phyloP scores from a whole-genome alignment of 495 filamentous ascomycete genomes.

The Penicillium verhagenii region DNA sequence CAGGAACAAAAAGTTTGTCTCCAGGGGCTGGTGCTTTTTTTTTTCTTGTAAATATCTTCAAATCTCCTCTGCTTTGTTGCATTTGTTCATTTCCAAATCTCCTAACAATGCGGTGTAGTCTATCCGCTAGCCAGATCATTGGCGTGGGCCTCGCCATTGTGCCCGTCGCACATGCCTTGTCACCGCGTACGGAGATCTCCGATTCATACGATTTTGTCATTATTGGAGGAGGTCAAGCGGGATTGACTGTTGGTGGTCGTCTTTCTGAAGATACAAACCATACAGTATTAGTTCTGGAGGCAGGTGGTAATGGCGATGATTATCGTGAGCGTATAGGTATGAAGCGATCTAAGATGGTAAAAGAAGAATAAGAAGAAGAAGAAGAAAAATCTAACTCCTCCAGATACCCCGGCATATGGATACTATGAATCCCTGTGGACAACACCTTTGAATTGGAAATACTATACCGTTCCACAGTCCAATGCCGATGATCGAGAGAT shows the following conservation, averaged over 20 bases:
- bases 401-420: slow-evolving; percentile 35
- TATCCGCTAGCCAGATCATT: neutral
- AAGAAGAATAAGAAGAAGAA: neutral
- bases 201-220: slow-evolving; percentile 49
- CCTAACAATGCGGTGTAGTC: neutral
- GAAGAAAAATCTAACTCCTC: neutral
- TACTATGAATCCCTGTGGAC: slow-evolving; percentile 37
- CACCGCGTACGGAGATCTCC: slow-evolving; percentile 28
- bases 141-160: neutral
- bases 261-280: slow-evolving; percentile 29
- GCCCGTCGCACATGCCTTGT: slow-evolving; percentile 17
- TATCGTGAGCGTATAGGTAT: slow-evolving; percentile 34
- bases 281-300: slow-evolving; percentile 44
- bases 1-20: neutral
- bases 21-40: neutral
- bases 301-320: slow-evolving; percentile 36
- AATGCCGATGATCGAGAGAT: slow-evolving; percentile 33
- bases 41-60: neutral
- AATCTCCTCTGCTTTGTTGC: neutral
- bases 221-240: slow-evolving; percentile 42
- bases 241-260: slow-evolving; percentile 31
- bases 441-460: slow-evolving; percentile 38
- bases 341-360: neutral
- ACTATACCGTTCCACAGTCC: slow-evolving; percentile 33
- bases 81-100: no score